These are phyloP conservation scores for Neurospora sp. DNA, from an alignment of 495 filamentous ascomycete species.

Conservation along the genomic window DNA sequence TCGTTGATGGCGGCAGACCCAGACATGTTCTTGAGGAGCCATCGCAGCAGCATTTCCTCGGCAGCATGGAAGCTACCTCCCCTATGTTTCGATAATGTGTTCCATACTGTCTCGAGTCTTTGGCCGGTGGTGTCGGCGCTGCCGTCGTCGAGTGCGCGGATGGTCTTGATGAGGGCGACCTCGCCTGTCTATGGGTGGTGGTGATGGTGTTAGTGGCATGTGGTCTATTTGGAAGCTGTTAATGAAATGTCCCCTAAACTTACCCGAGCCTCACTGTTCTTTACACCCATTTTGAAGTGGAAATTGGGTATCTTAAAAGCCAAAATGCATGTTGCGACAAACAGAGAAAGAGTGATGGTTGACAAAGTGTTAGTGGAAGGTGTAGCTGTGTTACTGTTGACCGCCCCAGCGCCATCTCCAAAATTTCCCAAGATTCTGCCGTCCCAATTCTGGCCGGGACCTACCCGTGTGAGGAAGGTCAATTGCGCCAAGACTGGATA, in stretches of 20 bases:
- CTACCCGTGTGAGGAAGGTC: not conserved
- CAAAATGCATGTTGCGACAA: not conserved
- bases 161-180: conserved; percentile 14
- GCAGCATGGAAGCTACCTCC: conserved; percentile 31
- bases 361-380: not conserved
- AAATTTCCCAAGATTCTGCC: conserved; percentile 33
- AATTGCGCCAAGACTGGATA: conserved; percentile 2
- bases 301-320: not conserved
- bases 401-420: conserved; percentile 4
- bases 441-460: not conserved
- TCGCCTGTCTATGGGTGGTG: conserved; percentile 11
- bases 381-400: not conserved
- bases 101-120: conserved; percentile 30
- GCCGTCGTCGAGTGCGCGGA: conserved; percentile 30
- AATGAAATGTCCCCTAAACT: not conserved
- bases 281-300: not conserved
- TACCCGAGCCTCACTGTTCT: not conserved
- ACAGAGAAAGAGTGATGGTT: not conserved
- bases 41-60: conserved; percentile 38
- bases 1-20: conserved; percentile 29
- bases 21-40: conserved; percentile 40
- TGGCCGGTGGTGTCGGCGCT: conserved; percentile 24
- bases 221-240: not conserved
- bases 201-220: not conserved
- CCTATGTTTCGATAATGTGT: conserved; percentile 18